Evolutionary conservation across 2,329 filamentous ascomycete genomes (phyloP), one percentile per base, ranked within the genome.

Genomic region (Trichoderma koningiopsis): DNA sequence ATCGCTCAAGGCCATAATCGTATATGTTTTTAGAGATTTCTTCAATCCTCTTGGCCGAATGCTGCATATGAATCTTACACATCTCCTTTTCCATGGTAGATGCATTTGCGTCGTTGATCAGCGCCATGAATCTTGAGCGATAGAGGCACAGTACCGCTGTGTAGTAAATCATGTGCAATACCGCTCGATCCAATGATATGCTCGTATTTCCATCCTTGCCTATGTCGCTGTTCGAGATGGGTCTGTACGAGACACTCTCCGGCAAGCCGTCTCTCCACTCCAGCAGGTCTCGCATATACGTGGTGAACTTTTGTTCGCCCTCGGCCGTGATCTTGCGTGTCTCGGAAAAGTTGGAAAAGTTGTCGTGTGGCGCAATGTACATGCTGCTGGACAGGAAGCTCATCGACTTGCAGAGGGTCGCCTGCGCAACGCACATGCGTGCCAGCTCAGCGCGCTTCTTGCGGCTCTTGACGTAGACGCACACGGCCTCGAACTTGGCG

Each of bases 371-470:
- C 11, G 64, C 64, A 57, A 67, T 47, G 55, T 67, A 67, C 64
- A 67, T 59, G 64, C 40, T 59, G 55, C 64, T 67, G 1, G 55
- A 67, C 31, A 67, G 29, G 64, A 67, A 67, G 31, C 64, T 67
- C 64, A 67, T 67, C 22, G 64, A 67, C 55, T 31, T 13, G 64
- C 64, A 67, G 0, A 67, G 55, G 3, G 64, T 67, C 7, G 64
- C 64, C 40, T 67, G 64, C 24, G 64, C 55, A 6, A 67, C 64
- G 29, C 64, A 67, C 64, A 67, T 67, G 22, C 64, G 29, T 5
- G 64, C 64, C 40, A 59, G 24, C 40, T 67, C 64, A 31, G 64
- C 64, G 53, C 64, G 64, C 40, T 67, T 67, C 64, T 67, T 67
- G 22, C 64, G 64, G 55, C 64, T 67, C n/a, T 49, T 52, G 55